Base-by-base conservation (phyloP, 2,329 filamentous ascomycete genomes). In the Hirsutella thompsonii region DNA sequence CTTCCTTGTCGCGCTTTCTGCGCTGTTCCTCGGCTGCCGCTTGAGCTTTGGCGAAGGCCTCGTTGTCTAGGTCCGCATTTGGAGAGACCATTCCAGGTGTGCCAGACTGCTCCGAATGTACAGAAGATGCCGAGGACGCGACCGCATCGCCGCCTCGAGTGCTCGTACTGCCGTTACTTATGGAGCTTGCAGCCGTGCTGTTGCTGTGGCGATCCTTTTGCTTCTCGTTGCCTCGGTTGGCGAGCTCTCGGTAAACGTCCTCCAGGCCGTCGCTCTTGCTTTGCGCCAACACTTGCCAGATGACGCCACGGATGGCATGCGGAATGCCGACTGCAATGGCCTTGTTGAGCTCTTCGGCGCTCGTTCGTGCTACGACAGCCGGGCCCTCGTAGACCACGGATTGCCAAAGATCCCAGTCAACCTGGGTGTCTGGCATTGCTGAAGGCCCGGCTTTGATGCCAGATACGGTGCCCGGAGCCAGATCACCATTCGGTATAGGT, bases 361-460 rank as follows among this genome's bases (percentile, higher is more conserved):
- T 94, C 4, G 87, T 88, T 44, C 86, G 79, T 10, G 86, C 83
- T 38, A 96, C 83, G 9, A 87, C 90, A 21, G 86, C 79, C 14
- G 89, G 88, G 0, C 92, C 92, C 64, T 95, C 86, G 50, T 95
- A 93, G 28, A 98, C 92, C 4, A 98, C 83, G 20, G 83, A 79
- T 57, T 98, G 90, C 92, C 92, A 98, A 32, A 98, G 66, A 60
- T 98, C 92, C 92, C 92, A 98, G 56, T 98, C 88, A n/a, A 98
- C 92, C 20, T 85, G 81, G 14, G 70, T 68, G 53, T 89, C 84
- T 13, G 66, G 63, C 46, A 80, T 71, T 19, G 79, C 77, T 3
- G 85, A 81, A 8, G 83, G 83, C 1, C 84, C 84, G 19, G 81
- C 79, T 20, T 81, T 81, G 34, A 89, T 77, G 5, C 90, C 89